Evolutionary conservation across 805 yeast genomes (phyloP), one percentile per base, ranked within the genome.

Genomic region (Candida koratica): DNA sequence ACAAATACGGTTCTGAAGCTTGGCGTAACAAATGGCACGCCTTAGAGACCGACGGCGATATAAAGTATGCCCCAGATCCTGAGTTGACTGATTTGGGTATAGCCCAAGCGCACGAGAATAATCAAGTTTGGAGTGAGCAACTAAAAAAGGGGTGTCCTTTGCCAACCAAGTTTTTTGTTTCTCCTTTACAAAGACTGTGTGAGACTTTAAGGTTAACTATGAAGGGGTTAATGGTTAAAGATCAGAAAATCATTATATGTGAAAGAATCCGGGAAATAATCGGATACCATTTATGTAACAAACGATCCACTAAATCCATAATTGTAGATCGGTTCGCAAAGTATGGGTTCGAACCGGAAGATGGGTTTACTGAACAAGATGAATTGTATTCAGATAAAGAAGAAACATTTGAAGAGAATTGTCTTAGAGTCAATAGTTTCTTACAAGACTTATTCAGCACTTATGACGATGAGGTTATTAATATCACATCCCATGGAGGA

Each of bases 131-230:
- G 75, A 42, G 50, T 31, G 41, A 50, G 8, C 73, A 79, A 44
- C 45, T 75, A 3, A 45, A 36, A 6, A 52, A 56, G n/a, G 72
- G 78, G 2, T 74, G 75, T 7, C 77, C 81, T 3, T 41, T 75
- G 11, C 86, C 86, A 1, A 53, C 68, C 12, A 60, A 55, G 29
- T 77, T 72, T 44, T 79, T 72, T 52, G 67, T 70, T 19, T 77
- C 84, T 2, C 87, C 88, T 0, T 67, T 81, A 56, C 77, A 81
- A 28, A 64, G 88, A 47, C 74, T 83, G 24, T 58, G 75, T 13
- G 69, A 71, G 45, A 81, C 88, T 0, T 60, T 73, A 42, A 56
- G 64, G 8, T 53, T 66, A 25, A 77, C 85, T 1, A 41, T 59
- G 37, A 38, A 61, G 32, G 44, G 64, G 30, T 48, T 62, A 1